Conservation (phyloP, 1,284 basidiomycete genomes). For the Melampsora abietis-canadensis region DNA sequence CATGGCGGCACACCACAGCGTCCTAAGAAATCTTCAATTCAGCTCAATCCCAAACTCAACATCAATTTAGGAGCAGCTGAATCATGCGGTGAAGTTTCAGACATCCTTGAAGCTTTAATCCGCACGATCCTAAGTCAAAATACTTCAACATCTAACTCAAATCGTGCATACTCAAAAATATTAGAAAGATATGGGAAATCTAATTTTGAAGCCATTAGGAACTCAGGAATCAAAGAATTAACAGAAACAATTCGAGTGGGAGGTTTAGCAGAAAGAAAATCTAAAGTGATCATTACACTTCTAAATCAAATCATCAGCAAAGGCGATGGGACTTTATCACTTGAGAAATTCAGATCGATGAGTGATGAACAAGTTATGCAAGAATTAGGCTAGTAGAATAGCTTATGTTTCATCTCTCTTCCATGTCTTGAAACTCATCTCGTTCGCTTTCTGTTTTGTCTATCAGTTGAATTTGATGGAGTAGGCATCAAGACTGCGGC, state of each 20-base stretch:
- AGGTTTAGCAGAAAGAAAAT: constrained; percentile 71
- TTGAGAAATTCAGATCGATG: constrained; percentile 51
- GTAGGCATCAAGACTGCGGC: constrained; percentile 76
- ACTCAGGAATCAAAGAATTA: constrained; percentile 59
- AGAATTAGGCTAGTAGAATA: constrained; percentile 50
- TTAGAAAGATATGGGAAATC: constrained; percentile 63
- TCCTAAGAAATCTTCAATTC: constrained; percentile 40
- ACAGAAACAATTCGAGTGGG: constrained; percentile 66
- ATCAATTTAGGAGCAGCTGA: constrained; percentile 46
- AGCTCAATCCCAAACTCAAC: constrained; percentile 47
- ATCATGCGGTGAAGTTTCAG: constrained; percentile 50
- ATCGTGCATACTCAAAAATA: constrained; percentile 63
- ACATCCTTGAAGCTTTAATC: constrained; percentile 69
- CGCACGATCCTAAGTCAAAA: constrained; percentile 72
- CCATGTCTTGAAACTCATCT: background rate
- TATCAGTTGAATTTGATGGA: constrained; percentile 63
- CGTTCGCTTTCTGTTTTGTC: background rate
- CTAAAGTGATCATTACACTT: constrained; percentile 59
- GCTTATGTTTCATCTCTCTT: constrained; percentile 42
- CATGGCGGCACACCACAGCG: constrained; percentile 46
- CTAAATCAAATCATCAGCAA: constrained; percentile 44
- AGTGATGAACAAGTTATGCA: constrained; percentile 66
- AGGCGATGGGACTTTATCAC: constrained; percentile 46
- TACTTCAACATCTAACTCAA: constrained; percentile 65
- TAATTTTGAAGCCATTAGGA: constrained; percentile 63